A percentile compares a stretch with the other conserved stretches of the same genome.
Evolutionary conservation across 2,329 filamentous ascomycete species (phyloP).

Genomic region (Fusarium pseudoanthophilum): DNA sequence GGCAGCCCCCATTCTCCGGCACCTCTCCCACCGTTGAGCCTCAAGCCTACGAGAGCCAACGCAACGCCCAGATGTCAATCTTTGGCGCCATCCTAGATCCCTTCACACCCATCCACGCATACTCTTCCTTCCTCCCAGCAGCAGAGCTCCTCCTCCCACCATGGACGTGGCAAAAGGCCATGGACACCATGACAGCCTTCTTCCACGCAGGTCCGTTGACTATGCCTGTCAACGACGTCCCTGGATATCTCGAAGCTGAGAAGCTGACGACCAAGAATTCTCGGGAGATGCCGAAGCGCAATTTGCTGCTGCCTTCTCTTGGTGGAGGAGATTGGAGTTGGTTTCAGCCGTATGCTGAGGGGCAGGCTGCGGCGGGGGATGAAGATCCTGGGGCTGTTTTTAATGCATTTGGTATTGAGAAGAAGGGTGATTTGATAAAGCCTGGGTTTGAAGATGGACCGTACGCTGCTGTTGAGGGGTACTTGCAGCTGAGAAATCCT

Average conservation of each 20-base stretch:
- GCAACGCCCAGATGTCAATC: constrained; percentile 26
- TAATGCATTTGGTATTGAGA: background rate
- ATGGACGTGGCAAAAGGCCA: constrained; percentile 52
- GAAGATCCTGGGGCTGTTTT: background rate
- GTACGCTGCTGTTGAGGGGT: constrained; percentile 24
- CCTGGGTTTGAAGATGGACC: constrained; percentile 6
- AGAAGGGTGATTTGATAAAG: background rate
- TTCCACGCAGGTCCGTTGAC: constrained; percentile 52
- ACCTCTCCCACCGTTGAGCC: background rate
- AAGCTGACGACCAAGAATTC: background rate
- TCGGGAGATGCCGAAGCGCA: background rate
- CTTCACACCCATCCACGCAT: constrained; percentile 50
- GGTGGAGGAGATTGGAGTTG: constrained; percentile 46
- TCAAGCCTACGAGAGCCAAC: background rate
- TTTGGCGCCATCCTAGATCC: constrained; percentile 53
- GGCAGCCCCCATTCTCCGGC: constrained; percentile 23
- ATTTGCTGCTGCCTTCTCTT: constrained; percentile 35
- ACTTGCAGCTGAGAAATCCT: constrained; percentile 6
- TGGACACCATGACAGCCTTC: constrained; percentile 54
- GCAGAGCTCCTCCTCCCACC: constrained; percentile 44
- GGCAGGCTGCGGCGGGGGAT: background rate
- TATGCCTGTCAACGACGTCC: constrained; percentile 37
- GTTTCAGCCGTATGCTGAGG: constrained; percentile 48
- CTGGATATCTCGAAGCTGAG: background rate
- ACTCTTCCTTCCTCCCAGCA: constrained; percentile 49